Percentiles rank a stretch among this genome's conserved stretches.
Conservation (phyloP, 2,329 filamentous ascomycete species). For the Verticillium dahliae region DNA sequence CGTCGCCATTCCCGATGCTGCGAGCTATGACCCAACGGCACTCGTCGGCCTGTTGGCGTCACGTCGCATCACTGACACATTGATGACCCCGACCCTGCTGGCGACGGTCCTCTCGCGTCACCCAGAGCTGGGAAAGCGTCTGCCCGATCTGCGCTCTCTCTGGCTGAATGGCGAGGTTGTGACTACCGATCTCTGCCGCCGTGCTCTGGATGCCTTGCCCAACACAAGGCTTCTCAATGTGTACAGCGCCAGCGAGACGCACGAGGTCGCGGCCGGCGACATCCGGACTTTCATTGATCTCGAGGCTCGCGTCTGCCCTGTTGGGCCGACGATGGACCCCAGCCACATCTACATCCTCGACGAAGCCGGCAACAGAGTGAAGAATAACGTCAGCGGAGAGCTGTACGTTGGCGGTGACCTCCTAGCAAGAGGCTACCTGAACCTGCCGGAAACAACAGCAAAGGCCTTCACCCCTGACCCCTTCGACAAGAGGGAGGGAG, state of each 20-base stretch:
- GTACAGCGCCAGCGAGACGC: constrained; percentile 78
- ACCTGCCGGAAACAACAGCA: constrained; percentile 70
- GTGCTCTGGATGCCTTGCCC: constrained; percentile 61
- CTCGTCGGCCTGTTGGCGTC: constrained; percentile 64
- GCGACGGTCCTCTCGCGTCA: constrained; percentile 68
- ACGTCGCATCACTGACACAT: constrained; percentile 67
- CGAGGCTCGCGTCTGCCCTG: constrained; percentile 62
- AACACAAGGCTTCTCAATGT: constrained; percentile 67
- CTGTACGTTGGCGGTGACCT: constrained; percentile 69
- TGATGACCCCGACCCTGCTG: constrained; percentile 77
- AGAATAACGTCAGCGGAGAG: constrained; percentile 59
- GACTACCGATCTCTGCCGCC: constrained; percentile 66
- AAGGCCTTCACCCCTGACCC: constrained; percentile 63
- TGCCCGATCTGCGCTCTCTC: constrained; percentile 62
- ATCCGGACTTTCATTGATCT: constrained; percentile 60
- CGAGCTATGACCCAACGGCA: constrained; percentile 69
- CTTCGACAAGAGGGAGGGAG: constrained; percentile 51
- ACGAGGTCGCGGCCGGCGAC: constrained; percentile 73
- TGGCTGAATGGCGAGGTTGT: constrained; percentile 84
- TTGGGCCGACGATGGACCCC: constrained; percentile 63
- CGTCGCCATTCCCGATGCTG: constrained; percentile 67
- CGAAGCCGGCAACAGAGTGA: constrained; percentile 58
- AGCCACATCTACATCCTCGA: constrained; percentile 67
- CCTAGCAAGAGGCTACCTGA: constrained; percentile 71
- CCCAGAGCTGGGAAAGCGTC: constrained; percentile 53